Base-by-base conservation (phyloP, 345 rosid genomes). In the Noccaea bulbosa region DNA sequence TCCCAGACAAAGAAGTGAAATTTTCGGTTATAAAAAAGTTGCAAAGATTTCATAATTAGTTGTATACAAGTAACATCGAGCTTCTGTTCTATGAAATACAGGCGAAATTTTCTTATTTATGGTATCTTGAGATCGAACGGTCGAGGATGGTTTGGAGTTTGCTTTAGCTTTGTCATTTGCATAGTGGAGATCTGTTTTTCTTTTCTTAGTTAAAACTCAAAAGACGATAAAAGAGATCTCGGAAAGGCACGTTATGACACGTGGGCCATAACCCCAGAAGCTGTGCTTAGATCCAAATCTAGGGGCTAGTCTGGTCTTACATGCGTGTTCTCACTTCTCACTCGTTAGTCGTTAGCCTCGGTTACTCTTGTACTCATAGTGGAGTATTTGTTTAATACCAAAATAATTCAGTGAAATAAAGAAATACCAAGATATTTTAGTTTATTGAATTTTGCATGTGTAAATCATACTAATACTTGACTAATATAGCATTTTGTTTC, bases 251-350 rank as follows among this genome's bases (percentile, higher is more conserved):
- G 71, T 73, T 56, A 65, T n/a, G 67, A 39, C 52, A 73, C 55
- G 49, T 63, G 55, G 67, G 41, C 20, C 56, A 59, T 24, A 37
- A 14, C 14, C 24, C 39, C 6, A 51, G 45, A 74, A 41, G 41
- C 11, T 67, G 68, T 61, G 55, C 41, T 40, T 59, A 59, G 67
- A 66, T 66, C 62, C 78, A 67, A 74, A 73, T 65, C 65, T 30
- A n/a, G n/a, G n/a, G n/a, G n/a, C n/a, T n/a, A 48, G 11, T 33
- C 41, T 8, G 4, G 30, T 27, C 30, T 27, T 27, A 27, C 37
- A 16, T 73, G 51, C 35, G 67, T 59, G 68, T 74, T 67, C 72
- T 58, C 77, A 58, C 67, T 65, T 17, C 22, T 20, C 22, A 20
- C n/a, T n/a, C n/a, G n/a, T n/a, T n/a, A 20, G 2, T 20, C 22